Percentiles rank a stretch among this genome's conserved stretches.
These are phyloP conservation scores for Colletotrichum tofieldiae DNA, from an alignment of 2,329 filamentous ascomycete genomes.

Conservation along the genomic window DNA sequence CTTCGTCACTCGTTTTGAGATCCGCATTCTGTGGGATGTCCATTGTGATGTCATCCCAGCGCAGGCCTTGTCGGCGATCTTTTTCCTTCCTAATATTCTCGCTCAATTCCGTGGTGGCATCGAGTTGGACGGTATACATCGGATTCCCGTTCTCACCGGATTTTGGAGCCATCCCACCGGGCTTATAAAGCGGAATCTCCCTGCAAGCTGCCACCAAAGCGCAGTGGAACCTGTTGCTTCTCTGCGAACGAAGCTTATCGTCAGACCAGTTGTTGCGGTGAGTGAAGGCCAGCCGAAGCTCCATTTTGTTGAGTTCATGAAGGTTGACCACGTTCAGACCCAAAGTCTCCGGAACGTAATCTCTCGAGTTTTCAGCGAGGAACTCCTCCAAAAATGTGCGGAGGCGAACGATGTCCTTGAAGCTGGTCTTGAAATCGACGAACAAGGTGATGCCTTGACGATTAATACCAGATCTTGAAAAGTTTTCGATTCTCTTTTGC, in stretches of 20 bases:
- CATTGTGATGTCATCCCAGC: constrained; percentile 29
- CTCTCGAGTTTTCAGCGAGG: constrained; percentile 70
- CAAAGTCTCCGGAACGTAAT: constrained; percentile 76
- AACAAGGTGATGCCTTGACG: constrained; percentile 77
- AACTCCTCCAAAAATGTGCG: constrained; percentile 76
- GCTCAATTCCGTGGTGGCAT: constrained; percentile 13
- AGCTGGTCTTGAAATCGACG: constrained; percentile 79
- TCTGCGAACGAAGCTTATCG: constrained; percentile 77
- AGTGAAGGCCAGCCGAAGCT: constrained; percentile 70
- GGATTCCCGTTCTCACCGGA: constrained; percentile 43
- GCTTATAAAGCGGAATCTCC: constrained; percentile 74
- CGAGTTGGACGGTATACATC: constrained; percentile 40
- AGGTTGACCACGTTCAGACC: constrained; percentile 75
- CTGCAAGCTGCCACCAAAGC: constrained; percentile 78
- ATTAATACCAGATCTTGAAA: constrained; percentile 74
- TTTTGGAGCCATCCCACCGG: constrained; percentile 29
- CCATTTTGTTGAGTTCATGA: constrained; percentile 50
- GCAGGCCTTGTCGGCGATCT: constrained; percentile 35
- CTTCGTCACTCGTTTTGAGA: not conserved
- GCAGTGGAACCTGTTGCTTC: constrained; percentile 83
- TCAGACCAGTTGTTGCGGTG: constrained; percentile 85
- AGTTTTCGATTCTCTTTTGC: constrained; percentile 79
- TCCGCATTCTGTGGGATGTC: not conserved
- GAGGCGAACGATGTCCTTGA: constrained; percentile 78
- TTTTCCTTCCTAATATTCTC: constrained; percentile 42